A percentile compares a stretch with the other conserved stretches of the same genome.
These are phyloP conservation scores for Lachancea thermotolerans DNA, from an alignment of 805 yeast species.

Conservation along the genomic window DNA sequence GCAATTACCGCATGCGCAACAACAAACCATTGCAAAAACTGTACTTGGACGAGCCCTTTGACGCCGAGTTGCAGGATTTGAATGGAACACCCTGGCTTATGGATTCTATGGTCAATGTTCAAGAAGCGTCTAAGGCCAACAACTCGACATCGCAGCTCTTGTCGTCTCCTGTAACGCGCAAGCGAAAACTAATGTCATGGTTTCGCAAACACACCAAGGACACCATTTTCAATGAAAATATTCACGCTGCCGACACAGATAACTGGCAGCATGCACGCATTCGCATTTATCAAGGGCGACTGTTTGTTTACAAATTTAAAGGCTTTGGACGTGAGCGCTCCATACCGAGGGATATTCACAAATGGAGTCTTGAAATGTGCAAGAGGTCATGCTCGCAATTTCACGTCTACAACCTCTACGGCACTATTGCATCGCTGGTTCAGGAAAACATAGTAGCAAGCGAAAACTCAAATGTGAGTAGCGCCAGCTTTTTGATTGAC, in stretches of 20 bases:
- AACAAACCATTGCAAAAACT: slow-evolving; percentile 19
- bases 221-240: slow-evolving; percentile 14
- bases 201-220: slow-evolving; percentile 14
- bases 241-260: slow-evolving; percentile 19
- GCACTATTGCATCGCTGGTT: slow-evolving; percentile 22
- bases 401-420: slow-evolving; percentile 22
- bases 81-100: slow-evolving; percentile 23
- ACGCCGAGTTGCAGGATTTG: slow-evolving; percentile 11
- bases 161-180: neutral
- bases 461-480: slow-evolving; percentile 2
- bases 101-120: slow-evolving; percentile 16
- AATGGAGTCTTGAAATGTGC: slow-evolving; percentile 10
- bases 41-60: slow-evolving; percentile 22
- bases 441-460: slow-evolving; percentile 26
- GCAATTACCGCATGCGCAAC: slow-evolving; percentile 25
- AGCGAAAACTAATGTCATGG: slow-evolving; percentile 17
- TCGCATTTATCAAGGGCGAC: slow-evolving; percentile 23
- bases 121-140: slow-evolving; percentile 3
- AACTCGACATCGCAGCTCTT: slow-evolving; percentile 5
- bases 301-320: slow-evolving; percentile 18
- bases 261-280: slow-evolving; percentile 20
- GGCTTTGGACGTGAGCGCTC: neutral
- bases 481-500: slow-evolving; percentile 20
- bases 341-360: neutral
- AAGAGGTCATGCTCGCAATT: slow-evolving; percentile 12